Conservation (phyloP, 228 moss, liverwort and hornwort genomes). For the Sphagnum fallax region DNA sequence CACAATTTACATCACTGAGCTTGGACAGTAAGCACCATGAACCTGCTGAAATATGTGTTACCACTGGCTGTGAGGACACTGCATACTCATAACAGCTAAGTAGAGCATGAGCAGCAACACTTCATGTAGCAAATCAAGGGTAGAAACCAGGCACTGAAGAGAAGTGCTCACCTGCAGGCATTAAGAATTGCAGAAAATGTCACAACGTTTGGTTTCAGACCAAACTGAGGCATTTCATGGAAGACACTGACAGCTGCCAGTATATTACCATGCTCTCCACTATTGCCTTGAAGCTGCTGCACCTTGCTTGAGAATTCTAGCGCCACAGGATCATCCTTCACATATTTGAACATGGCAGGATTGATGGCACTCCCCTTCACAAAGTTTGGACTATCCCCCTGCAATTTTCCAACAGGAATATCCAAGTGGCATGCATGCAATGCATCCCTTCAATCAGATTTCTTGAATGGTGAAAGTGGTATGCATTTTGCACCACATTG, state of each 20-base stretch:
- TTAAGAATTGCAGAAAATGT: conserved; percentile 95
- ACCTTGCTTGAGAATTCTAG: conserved; percentile 25
- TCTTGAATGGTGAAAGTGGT: too few relatives aligned
- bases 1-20: too few relatives aligned
- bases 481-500: not conserved
- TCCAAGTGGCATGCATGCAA: too few relatives aligned
- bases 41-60: too few relatives aligned
- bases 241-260: conserved; percentile 60
- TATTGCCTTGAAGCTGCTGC: conserved; percentile 20
- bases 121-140: too few relatives aligned
- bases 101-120: too few relatives aligned
- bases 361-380: conserved; percentile 18
- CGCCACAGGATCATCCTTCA: conserved; percentile 13
- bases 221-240: conserved; percentile 96
- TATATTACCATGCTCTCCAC: conserved; percentile 29
- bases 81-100: too few relatives aligned
- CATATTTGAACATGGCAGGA: conserved; percentile 14
- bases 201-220: conserved; percentile 89
- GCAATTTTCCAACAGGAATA: conserved; percentile 6
- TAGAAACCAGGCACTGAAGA: too few relatives aligned
- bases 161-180: conserved; percentile 65
- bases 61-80: too few relatives aligned
- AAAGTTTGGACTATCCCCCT: conserved; percentile 34
- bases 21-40: too few relatives aligned
- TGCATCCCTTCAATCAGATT: too few relatives aligned